Conservation (phyloP, 257 asterid species). For the Linderniella brevidens region DNA sequence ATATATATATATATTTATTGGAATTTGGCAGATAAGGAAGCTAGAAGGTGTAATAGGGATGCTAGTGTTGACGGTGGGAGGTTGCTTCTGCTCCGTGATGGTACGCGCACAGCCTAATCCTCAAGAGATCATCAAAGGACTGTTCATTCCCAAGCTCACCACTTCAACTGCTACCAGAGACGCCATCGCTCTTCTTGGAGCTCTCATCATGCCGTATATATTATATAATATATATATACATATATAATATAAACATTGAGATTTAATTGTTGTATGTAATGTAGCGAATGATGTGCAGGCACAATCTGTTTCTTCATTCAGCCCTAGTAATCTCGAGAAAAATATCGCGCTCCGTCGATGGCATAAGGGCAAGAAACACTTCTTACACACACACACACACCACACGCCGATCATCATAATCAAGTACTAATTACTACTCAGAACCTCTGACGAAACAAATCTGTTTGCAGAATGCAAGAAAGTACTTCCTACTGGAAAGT, state of each 20-base stretch:
- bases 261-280: not conserved
- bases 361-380: conserved; percentile 44
- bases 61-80: conserved; percentile 61
- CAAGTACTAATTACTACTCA: too few species aligned
- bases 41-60: conserved; percentile 72
- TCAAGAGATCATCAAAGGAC: conserved; percentile 53
- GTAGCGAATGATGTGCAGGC: conserved; percentile 26
- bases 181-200: conserved; percentile 90
- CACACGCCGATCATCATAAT: too few species aligned
- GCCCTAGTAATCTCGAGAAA: conserved; percentile 91
- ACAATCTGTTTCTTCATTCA: conserved; percentile 94
- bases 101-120: conserved; percentile 62
- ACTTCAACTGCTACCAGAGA: conserved; percentile 80
- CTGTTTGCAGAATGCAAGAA: conserved; percentile 67
- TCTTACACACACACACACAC: not conserved
- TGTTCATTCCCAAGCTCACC: conserved; percentile 74
- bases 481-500: conserved; percentile 72
- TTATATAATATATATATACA: not conserved
- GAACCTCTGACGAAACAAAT: too few species aligned
- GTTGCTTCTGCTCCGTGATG: conserved; percentile 72
- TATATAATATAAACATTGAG: not conserved
- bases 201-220: conserved; percentile 98
- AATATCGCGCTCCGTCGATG: conserved; percentile 63
- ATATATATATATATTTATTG: too few species aligned
- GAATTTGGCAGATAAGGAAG: conserved; percentile 51